Evolutionary conservation across 345 rosid genomes (phyloP).

Genomic region (Murraya paniculata): DNA sequence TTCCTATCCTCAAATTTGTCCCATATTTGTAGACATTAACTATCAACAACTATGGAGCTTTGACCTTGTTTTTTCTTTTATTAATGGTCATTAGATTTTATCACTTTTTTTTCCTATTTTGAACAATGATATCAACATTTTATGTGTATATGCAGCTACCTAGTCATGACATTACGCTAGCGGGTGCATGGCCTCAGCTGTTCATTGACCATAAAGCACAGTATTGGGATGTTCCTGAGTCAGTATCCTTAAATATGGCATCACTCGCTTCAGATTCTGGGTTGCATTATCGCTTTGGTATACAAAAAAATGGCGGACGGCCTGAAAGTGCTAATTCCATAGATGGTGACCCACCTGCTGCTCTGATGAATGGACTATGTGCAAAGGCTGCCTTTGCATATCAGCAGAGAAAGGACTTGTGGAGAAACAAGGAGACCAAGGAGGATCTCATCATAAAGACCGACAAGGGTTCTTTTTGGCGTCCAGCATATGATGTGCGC

Average conservation of each 20-base stretch:
- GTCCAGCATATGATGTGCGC: constrained; percentile 54
- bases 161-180: constrained; percentile 69
- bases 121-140: not conserved
- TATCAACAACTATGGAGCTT: not conserved
- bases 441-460: constrained; percentile 34
- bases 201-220: constrained; percentile 65
- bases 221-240: constrained; percentile 91
- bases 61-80: not conserved
- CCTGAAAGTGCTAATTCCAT: constrained; percentile 44
- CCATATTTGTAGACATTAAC: too few relatives aligned
- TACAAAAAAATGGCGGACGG: constrained; percentile 61
- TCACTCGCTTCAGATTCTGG: constrained; percentile 59
- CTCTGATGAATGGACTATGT: constrained; percentile 74
- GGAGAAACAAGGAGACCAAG: constrained; percentile 54
- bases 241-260: constrained; percentile 64
- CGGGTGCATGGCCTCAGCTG: constrained; percentile 85
- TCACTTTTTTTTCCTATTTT: too few relatives aligned
- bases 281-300: constrained; percentile 59
- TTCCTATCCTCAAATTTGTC: not conserved
- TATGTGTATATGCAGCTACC: constrained; percentile 51
- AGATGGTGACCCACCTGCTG: constrained; percentile 47
- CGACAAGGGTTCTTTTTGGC: constrained; percentile 38
- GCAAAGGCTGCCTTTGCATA: constrained; percentile 81
- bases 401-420: constrained; percentile 57
- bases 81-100: not conserved